Percentiles rank a stretch among this genome's conserved stretches.
These are phyloP conservation scores for Solanum arcanum DNA, from an alignment of 257 asterid species.

Conservation along the genomic window DNA sequence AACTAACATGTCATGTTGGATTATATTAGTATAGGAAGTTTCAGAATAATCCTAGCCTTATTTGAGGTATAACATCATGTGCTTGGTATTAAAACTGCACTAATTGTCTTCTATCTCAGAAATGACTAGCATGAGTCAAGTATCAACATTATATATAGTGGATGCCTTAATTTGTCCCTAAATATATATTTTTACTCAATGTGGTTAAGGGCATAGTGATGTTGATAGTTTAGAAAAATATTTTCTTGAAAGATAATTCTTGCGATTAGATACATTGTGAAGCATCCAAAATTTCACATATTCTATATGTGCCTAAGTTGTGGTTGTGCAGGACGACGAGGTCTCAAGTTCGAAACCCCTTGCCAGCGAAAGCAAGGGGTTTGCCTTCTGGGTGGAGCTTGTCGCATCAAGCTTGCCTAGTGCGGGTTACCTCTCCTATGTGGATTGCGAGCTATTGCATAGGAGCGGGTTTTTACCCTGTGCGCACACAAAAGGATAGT, in stretches of 20 bases:
- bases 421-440: no score
- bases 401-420: no score
- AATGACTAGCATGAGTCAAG: neutral
- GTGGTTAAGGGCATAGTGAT: neutral
- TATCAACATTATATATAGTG: neutral
- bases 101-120: neutral
- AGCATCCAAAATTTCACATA: neutral
- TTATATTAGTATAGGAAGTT: neutral
- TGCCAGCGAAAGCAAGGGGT: no score
- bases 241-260: neutral
- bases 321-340: neutral
- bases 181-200: neutral
- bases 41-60: neutral
- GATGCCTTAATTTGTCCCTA: neutral
- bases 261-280: neutral
- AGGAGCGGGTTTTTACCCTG: no score
- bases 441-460: no score
- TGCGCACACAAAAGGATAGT: no score
- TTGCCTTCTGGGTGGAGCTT: no score
- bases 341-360: no score
- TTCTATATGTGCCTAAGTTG: neutral
- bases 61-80: neutral
- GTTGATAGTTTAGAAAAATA: neutral
- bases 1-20: neutral
- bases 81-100: neutral